Conservation (phyloP, 441 rosid species). For the Lepidium campestre region DNA sequence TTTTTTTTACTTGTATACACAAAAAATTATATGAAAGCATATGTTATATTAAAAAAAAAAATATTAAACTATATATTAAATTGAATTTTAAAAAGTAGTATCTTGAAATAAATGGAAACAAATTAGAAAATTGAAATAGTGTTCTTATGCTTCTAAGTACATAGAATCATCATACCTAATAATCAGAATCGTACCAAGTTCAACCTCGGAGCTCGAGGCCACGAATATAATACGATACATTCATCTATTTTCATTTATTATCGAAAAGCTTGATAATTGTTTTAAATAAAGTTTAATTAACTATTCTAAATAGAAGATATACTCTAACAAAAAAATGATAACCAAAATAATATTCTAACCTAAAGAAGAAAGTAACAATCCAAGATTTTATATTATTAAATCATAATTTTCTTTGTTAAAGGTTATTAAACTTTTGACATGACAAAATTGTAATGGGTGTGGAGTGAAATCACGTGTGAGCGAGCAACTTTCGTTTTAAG, state of each 20-base stretch:
- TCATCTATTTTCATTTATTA: neutral
- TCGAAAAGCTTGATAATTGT: neutral
- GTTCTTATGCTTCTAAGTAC: neutral
- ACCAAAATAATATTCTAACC: too few species aligned
- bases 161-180: neutral
- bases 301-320: too few species aligned
- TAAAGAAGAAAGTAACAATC: too few species aligned
- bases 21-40: neutral
- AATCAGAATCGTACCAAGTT: neutral
- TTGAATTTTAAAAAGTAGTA: neutral
- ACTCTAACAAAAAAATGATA: neutral
- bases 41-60: neutral
- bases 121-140: neutral
- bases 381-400: neutral
- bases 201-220: neutral
- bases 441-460: neutral
- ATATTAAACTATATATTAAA: neutral
- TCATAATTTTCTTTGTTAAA: neutral
- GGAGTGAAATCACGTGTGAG: conserved; percentile 30
- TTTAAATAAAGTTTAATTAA: too few species aligned
- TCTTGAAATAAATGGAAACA: neutral
- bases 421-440: neutral
- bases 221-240: neutral
- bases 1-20: too few species aligned
- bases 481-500: conserved; percentile 16